A percentile compares a stretch with the other conserved stretches of the same genome.
These are phyloP conservation scores for Arabidopsis lyrata DNA, from an alignment of 441 rosid species.

Conservation along the genomic window DNA sequence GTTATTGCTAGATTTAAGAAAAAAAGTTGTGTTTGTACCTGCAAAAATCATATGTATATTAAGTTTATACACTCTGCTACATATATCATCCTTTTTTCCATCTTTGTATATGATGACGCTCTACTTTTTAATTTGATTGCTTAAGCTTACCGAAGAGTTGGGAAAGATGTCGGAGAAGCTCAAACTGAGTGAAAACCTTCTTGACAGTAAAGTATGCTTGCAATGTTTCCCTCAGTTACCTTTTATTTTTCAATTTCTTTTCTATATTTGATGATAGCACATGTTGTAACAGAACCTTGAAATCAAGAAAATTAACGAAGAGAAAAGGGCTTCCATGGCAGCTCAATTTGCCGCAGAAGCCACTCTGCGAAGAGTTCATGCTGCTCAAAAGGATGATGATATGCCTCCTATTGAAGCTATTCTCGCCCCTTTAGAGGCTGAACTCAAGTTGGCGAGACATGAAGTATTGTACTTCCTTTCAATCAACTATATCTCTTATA, in stretches of 20 bases:
- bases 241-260: neutral
- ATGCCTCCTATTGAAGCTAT: slow-evolving; percentile 99
- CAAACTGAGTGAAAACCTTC: slow-evolving; percentile 45
- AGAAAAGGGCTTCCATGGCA: slow-evolving; percentile 96
- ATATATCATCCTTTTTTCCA: neutral
- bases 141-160: slow-evolving; percentile 78
- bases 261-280: slow-evolving; percentile 14
- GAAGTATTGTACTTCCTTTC: slow-evolving; percentile 55
- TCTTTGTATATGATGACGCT: slow-evolving; percentile 13
- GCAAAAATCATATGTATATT: neutral
- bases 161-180: slow-evolving; percentile 44
- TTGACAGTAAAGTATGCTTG: slow-evolving; percentile 77
- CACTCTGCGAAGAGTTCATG: slow-evolving; percentile 94
- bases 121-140: slow-evolving; percentile 27
- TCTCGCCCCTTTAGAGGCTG: slow-evolving; percentile 98
- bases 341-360: slow-evolving; percentile 99
- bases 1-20: neutral
- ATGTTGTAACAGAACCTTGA: slow-evolving; percentile 77
- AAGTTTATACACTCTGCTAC: neutral
- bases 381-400: slow-evolving; percentile 99
- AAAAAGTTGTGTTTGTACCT: slow-evolving; percentile 1
- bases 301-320: slow-evolving; percentile 94
- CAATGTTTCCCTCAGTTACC: slow-evolving; percentile 17
- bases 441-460: slow-evolving; percentile 87
- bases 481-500: slow-evolving; percentile 9